Base-by-base conservation (phyloP, 352 stramenopile genomes). In the Pythium brachiatum region DNA sequence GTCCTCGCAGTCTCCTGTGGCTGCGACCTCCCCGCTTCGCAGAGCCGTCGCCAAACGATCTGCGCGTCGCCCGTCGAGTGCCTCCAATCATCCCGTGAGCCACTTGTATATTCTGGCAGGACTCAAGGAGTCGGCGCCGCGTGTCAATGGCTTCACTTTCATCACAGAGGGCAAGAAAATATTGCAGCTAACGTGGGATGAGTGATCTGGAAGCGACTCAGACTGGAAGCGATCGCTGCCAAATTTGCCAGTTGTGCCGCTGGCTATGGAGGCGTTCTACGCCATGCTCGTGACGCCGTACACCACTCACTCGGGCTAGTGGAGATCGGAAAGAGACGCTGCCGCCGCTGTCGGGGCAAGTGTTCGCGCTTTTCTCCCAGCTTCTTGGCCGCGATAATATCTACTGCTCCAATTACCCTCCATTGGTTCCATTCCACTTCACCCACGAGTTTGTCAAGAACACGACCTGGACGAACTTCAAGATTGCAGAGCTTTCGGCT, bases 231-330 rank as follows among this genome's bases (percentile, higher is more conserved):
- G 9, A 94, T 95, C 46, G 86, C 92, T 23, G 86, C 86, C 86
- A 2, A 89, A 85, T 7, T 62, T 95, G 11, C 83, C 86, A 0
- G 81, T 95, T 16, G 83, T 81, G 12, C 86, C 86, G 18, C 68
- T 95, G 25, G 86, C 94, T 31, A 92, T 95, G 69, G 86, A 95
- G 55, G 86, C 94, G 55, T 95, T 95, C 60, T 95, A 95, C 62
- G 86, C 86, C 0, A 94, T 95, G 86, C 72, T 95, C 21, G 86
- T 95, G 8, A 85, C 94, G 16, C 56, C 94, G 16, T 95, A 92
- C 64, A 95, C 86, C 0, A 79, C 86, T 2, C 62, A 90, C 55
- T 81, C 78, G 32, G 85, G 83, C 1, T 91, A 85, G 51, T 95
- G 86, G 86, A 74, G 83, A 34, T 94, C 83, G 0, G 84, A 92